Evolutionary conservation across 192 early-diverging fungal species (phyloP), one percentile per base, ranked within the genome.

Genomic region (Podila horticola): DNA sequence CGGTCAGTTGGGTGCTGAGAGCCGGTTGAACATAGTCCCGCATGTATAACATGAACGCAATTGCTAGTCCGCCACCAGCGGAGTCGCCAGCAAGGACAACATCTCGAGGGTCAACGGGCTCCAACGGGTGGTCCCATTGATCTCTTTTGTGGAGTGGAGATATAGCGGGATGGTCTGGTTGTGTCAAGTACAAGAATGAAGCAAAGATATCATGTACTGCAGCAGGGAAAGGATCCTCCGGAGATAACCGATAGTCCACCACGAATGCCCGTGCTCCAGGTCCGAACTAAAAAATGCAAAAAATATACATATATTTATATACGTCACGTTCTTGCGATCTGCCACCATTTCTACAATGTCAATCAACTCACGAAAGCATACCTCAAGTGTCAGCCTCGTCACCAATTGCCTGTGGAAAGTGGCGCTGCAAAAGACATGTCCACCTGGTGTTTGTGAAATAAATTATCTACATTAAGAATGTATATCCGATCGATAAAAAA

Each of bases 41-140:
- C 62, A 81, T 31, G 11, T 81, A 81, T 22, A 81, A 36, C 29
- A 69, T 67, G n/a, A 81, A 60, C 1, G 66, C 77, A 57, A 81
- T 81, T 0, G 62, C 67, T 1, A 81, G 59, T 13, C 77, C 77
- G 2, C 66, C 92, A 31, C 93, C 93, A 5, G 93, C 90, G 50
- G 91, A 92, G 64, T 94, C 93, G 10, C 93, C 93, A 11, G 86
- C 86, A 19, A 94, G 71, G 4, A 91, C 82, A 71, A 94, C 90
- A 67, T 93, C 81, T 22, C 85, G 71, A 19, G 88, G 75, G 26
- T 86, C 83, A 12, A 88, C 64, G 0, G 91, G 85, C 20, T 67
- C 12, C 28, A 85, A 83, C 13, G 26, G 64, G 38, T 70, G 77
- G 7, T 55, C 7, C 3, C 61, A 15, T 36, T 29, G n/a, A 58